Evolutionary conservation across 306 rosid species (phyloP), one percentile per base, ranked within the genome.

Genomic region (Lathyrus sativus): DNA sequence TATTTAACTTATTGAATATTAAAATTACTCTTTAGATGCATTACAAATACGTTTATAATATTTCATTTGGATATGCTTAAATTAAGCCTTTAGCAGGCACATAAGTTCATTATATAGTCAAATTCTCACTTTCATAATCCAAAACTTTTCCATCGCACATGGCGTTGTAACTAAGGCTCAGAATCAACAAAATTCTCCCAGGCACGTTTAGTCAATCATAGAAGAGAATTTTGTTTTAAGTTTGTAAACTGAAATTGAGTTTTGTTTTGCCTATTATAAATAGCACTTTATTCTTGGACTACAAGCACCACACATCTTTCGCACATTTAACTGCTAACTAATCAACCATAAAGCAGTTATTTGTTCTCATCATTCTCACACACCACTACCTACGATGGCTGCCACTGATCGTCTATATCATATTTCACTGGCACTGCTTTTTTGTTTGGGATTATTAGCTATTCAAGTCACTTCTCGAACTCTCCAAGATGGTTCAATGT

Each of bases 251-350:
- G 11, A 33, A 17, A 22, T 13, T 53, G 46, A 35, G 31, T 49
- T 15, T 55, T 11, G 29, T 15, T 31, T 33, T 70, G 17, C 56
- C 68, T 22, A 53, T 53, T 71, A 71, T 71, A 71, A 24, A 71
- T 64, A 71, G 19, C 63, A n/a, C 43, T 12, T 2, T 1, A 63
- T 12, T 57, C 56, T 17, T 4, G 4, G 22, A 33, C 24, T 22
- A 59, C 2, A 48, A 56, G 65, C 54, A 61, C 17, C n/a, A 60
- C 33, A 12, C 70, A 42, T 33, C 71, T 42, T 60, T 51, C 65
- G 19, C 11, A 15, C n/a, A 19, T 51, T 51, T 51, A 19, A 19
- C 33, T 19, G 33, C 3, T 19, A 10, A 53, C 7, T 19, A 53
- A 53, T 11, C 31, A 53, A 53, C 58, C 31, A 19, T 13, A 53